These are phyloP conservation scores for Metschnikowia gruessii DNA, from an alignment of 805 yeast genomes.

Conservation along the genomic window DNA sequence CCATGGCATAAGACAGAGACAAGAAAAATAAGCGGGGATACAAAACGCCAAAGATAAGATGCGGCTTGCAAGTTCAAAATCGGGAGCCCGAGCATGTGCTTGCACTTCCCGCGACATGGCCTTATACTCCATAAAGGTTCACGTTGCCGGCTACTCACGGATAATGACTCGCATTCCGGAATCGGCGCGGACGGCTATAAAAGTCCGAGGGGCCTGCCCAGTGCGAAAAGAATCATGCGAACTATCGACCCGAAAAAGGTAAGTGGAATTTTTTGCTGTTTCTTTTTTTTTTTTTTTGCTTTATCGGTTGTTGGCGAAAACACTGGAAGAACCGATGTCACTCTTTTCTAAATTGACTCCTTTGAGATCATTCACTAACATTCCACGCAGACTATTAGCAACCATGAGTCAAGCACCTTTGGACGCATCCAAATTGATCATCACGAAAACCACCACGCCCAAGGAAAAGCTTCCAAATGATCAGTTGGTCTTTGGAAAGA, in stretches of 20 bases:
- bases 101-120: neutral
- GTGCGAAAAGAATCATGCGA: constrained; percentile 1
- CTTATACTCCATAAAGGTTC: neutral
- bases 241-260: neutral
- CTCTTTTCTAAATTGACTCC: constrained; percentile 3
- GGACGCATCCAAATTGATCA: constrained; percentile 38
- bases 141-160: constrained; percentile 16
- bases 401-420: constrained; percentile 28
- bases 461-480: constrained; percentile 37
- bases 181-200: constrained; percentile 10
- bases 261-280: neutral
- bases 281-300: neutral
- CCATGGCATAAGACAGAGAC: too few species aligned
- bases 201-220: neutral
- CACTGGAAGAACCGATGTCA: neutral
- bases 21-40: too few species aligned
- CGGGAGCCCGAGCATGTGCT: neutral
- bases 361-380: constrained; percentile 13
- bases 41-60: too few species aligned
- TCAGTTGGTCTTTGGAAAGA: constrained; percentile 41
- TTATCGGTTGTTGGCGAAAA: neutral
- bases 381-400: constrained; percentile 18
- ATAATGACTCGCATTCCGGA: constrained; percentile 12
- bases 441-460: constrained; percentile 38
- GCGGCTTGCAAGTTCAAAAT: neutral